Evolutionary conservation across 2,329 filamentous ascomycete genomes (phyloP), one percentile per base, ranked within the genome.

Genomic region (Pseudonectria buxi): DNA sequence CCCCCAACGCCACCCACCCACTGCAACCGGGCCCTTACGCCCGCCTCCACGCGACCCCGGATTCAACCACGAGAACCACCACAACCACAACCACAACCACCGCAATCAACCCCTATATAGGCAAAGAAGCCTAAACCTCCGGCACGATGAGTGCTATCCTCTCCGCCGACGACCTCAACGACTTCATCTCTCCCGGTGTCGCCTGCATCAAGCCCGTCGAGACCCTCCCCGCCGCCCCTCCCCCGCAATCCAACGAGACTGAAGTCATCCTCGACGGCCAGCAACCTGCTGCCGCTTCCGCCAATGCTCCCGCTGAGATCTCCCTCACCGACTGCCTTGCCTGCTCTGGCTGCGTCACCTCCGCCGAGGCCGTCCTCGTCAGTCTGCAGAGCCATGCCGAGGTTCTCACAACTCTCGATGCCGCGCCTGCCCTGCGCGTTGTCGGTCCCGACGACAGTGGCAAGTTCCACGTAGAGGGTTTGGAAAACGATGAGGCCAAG

Each of bases 161-260:
- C 54, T 96, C 89, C 37, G 83, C 84, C 55, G 90, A 98, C 69
- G 89, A 95, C 61, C 73, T 98, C 43, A 98, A 98, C 71, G 92
- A 98, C 71, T 98, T 98, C 68, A 98, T 98, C 59, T 92, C 86
- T 38, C 92, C 92, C 11, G 89, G 90, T 44, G 89, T 98, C 55
- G 92, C 92, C 44, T 98, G 92, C 66, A 96, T 98, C 63, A 96
- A 98, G 57, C 92, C 92, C 18, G 75, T 98, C 58, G 92, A 98
- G 62, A 94, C 87, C 3, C 76, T 98, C 11, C 90, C 92, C 3
- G 63, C 72, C 32, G 71, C 74, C 46, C 49, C 57, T 40, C 44
- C 53, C 45, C 49, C 50, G 41, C 51, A 49, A 34, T 44, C 53
- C 44, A 61, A 69, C 54, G 72, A 76, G 48, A 84, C 89, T 63